These are phyloP conservation scores for Lizonia empirigonia DNA, from an alignment of 2,329 filamentous ascomycete species.

Conservation along the genomic window DNA sequence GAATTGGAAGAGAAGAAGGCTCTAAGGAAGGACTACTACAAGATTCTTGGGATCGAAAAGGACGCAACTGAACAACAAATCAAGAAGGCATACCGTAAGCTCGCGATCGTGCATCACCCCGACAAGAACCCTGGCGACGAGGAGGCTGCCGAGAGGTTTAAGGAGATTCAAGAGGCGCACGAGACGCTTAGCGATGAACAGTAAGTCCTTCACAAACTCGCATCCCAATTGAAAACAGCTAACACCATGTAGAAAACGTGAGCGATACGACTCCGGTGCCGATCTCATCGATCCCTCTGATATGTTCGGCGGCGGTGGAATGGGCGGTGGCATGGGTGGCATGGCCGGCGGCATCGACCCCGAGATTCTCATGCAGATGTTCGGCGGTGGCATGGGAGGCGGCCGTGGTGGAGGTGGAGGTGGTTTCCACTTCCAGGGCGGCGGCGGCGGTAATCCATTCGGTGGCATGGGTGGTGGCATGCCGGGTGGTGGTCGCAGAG, in stretches of 20 bases:
- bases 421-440: constrained; percentile 51
- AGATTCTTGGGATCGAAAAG: constrained; percentile 89
- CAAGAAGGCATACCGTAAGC: constrained; percentile 95
- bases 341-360: constrained; percentile 60
- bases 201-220: constrained; percentile 60
- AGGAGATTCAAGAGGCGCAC: constrained; percentile 97
- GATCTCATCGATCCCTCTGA: constrained; percentile 88
- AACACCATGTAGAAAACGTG: constrained; percentile 69
- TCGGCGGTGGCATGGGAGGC: constrained; percentile 55
- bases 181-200: constrained; percentile 93
- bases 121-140: constrained; percentile 95
- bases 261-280: constrained; percentile 88
- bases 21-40: constrained; percentile 97
- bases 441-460: constrained; percentile 52
- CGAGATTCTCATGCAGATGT: constrained; percentile 46
- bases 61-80: constrained; percentile 82
- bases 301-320: constrained; percentile 73
- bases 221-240: constrained; percentile 5
- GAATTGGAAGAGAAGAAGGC: constrained; percentile 98
- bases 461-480: constrained; percentile 44
- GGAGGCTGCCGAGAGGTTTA: constrained; percentile 87
- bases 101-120: constrained; percentile 92
- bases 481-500: constrained; percentile 40
- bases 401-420: constrained; percentile 55
- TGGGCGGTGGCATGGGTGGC: constrained; percentile 58